Percentiles rank a stretch among this genome's conserved stretches.
Conservation (phyloP, 1,284 basidiomycete species). For the Ceratobasidium sp. region DNA sequence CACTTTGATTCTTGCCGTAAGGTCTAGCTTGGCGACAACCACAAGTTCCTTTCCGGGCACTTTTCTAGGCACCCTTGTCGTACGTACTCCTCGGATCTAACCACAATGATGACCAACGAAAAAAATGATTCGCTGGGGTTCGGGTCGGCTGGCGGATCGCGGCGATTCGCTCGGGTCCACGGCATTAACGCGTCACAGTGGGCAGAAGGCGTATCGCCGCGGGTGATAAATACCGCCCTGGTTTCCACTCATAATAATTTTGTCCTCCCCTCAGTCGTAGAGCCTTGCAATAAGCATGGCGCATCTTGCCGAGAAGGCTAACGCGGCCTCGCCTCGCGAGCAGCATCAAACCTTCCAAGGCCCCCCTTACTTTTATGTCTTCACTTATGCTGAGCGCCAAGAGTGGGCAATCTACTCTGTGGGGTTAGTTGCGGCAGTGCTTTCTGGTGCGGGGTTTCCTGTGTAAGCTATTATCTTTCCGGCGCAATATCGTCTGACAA, state of each 20-base stretch:
- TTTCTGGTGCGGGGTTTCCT: conserved; percentile 37
- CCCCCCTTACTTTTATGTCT: conserved; percentile 32
- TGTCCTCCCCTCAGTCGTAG: neutral
- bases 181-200: neutral
- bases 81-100: neutral
- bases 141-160: conserved; percentile 2
- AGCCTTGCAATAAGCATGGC: neutral
- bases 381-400: conserved; percentile 31
- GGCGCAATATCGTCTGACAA: neutral
- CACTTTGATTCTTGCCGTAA: neutral
- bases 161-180: conserved; percentile 32
- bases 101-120: neutral
- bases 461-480: conserved; percentile 11
- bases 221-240: conserved; percentile 6
- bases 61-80: conserved; percentile 4
- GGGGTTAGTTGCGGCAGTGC: conserved; percentile 15
- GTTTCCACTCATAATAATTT: neutral
- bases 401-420: conserved; percentile 26
- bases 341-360: conserved; percentile 6
- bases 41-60: neutral
- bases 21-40: neutral
- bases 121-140: conserved; percentile 1
- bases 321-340: neutral
- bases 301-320: neutral
- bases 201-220: conserved; percentile 25